These are phyloP conservation scores for Paraconiothyrium brasiliense DNA, from an alignment of 2,329 filamentous ascomycete species.

Conservation along the genomic window DNA sequence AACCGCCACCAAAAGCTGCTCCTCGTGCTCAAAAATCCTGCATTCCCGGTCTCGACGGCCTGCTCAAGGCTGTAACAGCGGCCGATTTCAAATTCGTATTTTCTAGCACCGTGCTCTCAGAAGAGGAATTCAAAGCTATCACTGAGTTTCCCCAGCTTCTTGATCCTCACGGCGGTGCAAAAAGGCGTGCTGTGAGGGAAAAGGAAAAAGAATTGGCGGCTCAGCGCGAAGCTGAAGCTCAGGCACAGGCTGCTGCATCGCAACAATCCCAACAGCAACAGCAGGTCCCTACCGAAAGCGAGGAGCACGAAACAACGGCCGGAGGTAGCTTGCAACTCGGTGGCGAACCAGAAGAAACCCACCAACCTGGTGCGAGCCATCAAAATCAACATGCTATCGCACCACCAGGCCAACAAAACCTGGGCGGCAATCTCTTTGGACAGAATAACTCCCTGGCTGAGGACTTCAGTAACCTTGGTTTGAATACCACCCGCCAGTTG, in stretches of 20 bases:
- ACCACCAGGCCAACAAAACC: slow-evolving; percentile 76
- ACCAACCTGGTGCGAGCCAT: slow-evolving; percentile 66
- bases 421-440: slow-evolving; percentile 50
- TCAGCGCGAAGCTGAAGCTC: slow-evolving; percentile 62
- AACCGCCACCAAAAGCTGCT: slow-evolving; percentile 26
- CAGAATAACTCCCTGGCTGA: slow-evolving; percentile 46
- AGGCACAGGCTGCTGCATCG: slow-evolving; percentile 54
- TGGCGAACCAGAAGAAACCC: slow-evolving; percentile 86
- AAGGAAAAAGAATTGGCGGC: slow-evolving; percentile 67
- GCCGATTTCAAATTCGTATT: slow-evolving; percentile 64
- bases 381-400: slow-evolving; percentile 74
- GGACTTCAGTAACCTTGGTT: slow-evolving; percentile 52
- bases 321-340: slow-evolving; percentile 86
- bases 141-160: slow-evolving; percentile 78
- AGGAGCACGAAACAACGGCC: slow-evolving; percentile 74
- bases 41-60: slow-evolving; percentile 42
- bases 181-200: slow-evolving; percentile 76
- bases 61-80: slow-evolving; percentile 52
- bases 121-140: slow-evolving; percentile 62
- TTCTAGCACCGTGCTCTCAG: slow-evolving; percentile 50
- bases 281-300: slow-evolving; percentile 56
- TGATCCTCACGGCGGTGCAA: slow-evolving; percentile 82
- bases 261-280: slow-evolving; percentile 50
- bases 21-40: slow-evolving; percentile 29
- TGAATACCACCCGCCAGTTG: slow-evolving; percentile 75